These are phyloP conservation scores for Fusarium austroafricanum DNA, from an alignment of 2,329 filamentous ascomycete species.

Conservation along the genomic window DNA sequence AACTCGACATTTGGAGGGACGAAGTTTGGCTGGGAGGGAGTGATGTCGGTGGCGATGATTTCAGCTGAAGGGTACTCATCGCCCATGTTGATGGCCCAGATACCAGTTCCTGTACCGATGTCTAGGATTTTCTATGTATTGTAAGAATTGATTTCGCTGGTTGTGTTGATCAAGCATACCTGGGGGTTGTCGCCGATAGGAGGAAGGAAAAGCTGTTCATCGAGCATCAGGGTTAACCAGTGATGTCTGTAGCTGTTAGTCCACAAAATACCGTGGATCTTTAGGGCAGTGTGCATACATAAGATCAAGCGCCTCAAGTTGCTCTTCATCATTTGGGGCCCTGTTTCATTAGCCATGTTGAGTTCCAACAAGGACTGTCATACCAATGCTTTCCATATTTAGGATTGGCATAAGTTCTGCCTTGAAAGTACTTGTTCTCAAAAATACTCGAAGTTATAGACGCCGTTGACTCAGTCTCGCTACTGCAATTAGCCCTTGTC, in stretches of 20 bases:
- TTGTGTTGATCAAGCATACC: not conserved
- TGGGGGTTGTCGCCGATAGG: constrained; percentile 34
- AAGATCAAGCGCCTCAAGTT: constrained; percentile 42
- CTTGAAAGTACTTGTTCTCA: constrained; percentile 38
- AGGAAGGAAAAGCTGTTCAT: constrained; percentile 36
- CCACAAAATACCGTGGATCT: fast-evolving
- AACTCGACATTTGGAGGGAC: constrained; percentile 53
- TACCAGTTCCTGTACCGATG: constrained; percentile 39
- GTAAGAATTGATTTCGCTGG: not conserved
- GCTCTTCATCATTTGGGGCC: constrained; percentile 41
- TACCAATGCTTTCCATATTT: constrained; percentile 45
- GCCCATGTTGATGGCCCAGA: constrained; percentile 42
- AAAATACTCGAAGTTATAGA: constrained; percentile 44
- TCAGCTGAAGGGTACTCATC: constrained; percentile 40
- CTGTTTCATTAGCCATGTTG: constrained; percentile 1
- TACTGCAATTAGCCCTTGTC: not conserved
- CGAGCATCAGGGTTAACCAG: constrained; percentile 40
- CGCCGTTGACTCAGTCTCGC: constrained; percentile 30
- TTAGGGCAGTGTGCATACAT: constrained; percentile 10
- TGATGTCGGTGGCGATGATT: constrained; percentile 39
- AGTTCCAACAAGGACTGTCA: fast-evolving
- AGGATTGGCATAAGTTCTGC: constrained; percentile 38
- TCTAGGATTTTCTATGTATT: constrained; percentile 23
- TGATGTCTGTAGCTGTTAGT: constrained; percentile 21
- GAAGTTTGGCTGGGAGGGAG: constrained; percentile 38